These are phyloP conservation scores for Mrakia blollopis DNA, from an alignment of 768 basidiomycete species.

Conservation along the genomic window DNA sequence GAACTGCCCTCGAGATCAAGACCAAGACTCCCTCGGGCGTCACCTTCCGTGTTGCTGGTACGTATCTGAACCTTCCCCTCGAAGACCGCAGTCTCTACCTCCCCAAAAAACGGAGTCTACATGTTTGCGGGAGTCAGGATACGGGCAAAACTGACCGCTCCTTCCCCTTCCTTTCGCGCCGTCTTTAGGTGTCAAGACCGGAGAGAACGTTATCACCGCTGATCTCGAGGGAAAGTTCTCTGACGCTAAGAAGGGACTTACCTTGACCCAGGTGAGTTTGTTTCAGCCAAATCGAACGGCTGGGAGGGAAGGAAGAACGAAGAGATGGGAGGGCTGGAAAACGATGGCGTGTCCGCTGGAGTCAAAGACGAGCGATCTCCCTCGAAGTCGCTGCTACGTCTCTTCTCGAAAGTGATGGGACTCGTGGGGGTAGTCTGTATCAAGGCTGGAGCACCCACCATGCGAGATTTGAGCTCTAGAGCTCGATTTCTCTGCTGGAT, in stretches of 20 bases:
- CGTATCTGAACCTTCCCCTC: too few relatives aligned
- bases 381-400: too few relatives aligned
- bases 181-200: slow-evolving; percentile 71
- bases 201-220: slow-evolving; percentile 67
- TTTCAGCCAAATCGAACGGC: background rate
- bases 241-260: slow-evolving; percentile 86
- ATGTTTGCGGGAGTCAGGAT: too few relatives aligned
- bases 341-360: background rate
- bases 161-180: too few relatives aligned
- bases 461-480: too few relatives aligned
- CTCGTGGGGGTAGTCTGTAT: too few relatives aligned
- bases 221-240: slow-evolving; percentile 94
- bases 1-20: slow-evolving; percentile 57
- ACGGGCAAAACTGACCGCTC: too few relatives aligned
- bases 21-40: slow-evolving; percentile 75
- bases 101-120: too few relatives aligned
- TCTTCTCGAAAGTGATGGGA: too few relatives aligned
- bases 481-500: background rate
- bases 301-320: background rate
- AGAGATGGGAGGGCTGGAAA: background rate
- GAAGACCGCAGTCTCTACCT: too few relatives aligned
- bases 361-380: background rate
- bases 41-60: too few relatives aligned
- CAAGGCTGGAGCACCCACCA: too few relatives aligned
- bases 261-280: slow-evolving; percentile 59